These are phyloP conservation scores for Amanita rubescens DNA, from an alignment of 768 basidiomycete genomes.

Conservation along the genomic window DNA sequence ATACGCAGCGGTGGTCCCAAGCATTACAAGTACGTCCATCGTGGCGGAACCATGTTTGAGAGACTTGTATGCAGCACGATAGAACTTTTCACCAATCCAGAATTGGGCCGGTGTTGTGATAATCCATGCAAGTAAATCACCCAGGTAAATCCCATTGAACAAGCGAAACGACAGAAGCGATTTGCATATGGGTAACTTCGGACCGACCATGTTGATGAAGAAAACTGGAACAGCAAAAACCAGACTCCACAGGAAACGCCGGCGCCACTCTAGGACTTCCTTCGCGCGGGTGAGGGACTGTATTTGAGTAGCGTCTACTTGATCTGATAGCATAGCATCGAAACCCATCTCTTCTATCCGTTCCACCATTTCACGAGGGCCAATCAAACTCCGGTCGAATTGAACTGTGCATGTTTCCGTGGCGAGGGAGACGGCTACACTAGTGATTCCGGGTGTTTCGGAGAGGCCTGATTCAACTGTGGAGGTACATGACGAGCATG, in stretches of 20 bases:
- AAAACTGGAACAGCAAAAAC: slow-evolving; percentile 91
- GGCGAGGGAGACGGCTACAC: slow-evolving; percentile 66
- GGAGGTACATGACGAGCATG: slow-evolving; percentile 73
- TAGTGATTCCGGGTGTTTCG: slow-evolving; percentile 64
- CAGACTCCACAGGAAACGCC: slow-evolving; percentile 66
- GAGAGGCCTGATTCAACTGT: slow-evolving; percentile 67
- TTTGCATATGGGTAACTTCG: slow-evolving; percentile 54
- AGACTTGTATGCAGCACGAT: slow-evolving; percentile 84
- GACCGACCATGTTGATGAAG: slow-evolving; percentile 81
- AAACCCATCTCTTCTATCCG: slow-evolving; percentile 85
- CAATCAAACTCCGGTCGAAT: slow-evolving; percentile 67
- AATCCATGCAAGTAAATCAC: slow-evolving; percentile 66
- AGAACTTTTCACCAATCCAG: slow-evolving; percentile 85
- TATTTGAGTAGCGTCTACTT: slow-evolving; percentile 76
- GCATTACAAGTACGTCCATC: slow-evolving; percentile 96
- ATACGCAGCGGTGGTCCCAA: slow-evolving; percentile 93
- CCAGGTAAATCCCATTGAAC: slow-evolving; percentile 66
- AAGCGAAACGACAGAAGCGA: slow-evolving; percentile 43
- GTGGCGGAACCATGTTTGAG: slow-evolving; percentile 85
- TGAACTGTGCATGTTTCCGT: slow-evolving; percentile 69
- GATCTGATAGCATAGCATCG: slow-evolving; percentile 78
- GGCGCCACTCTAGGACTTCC: slow-evolving; percentile 87
- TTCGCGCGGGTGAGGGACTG: slow-evolving; percentile 82
- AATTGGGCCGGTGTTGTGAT: slow-evolving; percentile 92
- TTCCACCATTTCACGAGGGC: slow-evolving; percentile 84